Base-by-base conservation (phyloP, 805 yeast species). In the Pichia deserticola region DNA sequence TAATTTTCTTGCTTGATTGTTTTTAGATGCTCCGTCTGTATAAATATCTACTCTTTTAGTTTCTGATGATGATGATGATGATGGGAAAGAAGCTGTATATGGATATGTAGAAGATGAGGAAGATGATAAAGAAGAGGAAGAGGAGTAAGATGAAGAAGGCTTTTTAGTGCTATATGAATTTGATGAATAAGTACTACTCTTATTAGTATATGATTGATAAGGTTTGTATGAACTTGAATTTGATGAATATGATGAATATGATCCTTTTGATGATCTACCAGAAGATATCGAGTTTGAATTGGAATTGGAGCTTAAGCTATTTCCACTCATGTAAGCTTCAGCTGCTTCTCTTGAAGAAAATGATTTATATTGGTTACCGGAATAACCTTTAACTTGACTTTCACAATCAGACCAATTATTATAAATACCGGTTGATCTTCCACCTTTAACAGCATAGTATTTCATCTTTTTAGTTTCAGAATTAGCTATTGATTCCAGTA, bases 1-100 rank as follows among this genome's bases (percentile, higher is more conserved):
- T 10, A 28, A 34, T 8, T 56, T 55, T 0, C 45, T 42, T 25
- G 59, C 67, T 0, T 89, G 89, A 57, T 84, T 84, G 5, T 77
- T 74, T 9, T 81, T 67, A 0, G 82, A 72, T 0, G 95, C 86
- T 0, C 97, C 97, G 64, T 89, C 97, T 25, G 88, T 82, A 59
- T 77, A 89, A 0, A 88, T 70, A 4, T 35, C 27, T 8, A 47
- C 49, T 8, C 40, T 40, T 27, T 36, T 37, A 13, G 20, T 9
- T 5, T 10, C 40, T 27, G 41, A 20, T n/a, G 42, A 40, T n/a
- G 50, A 37, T 32, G 52, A 44, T 5, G 45, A 20, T 29, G 46
- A 12, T 15, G 30, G n/a, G 28, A 37, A 10, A 30, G 15, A 11
- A n/a, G 30, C 4, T n/a, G 41, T 7, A 25, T 4, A 20, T 13